phyloP scores from a whole-genome alignment of 176 grass and related monocot genomes.

The Triticum dicoccoides region DNA sequence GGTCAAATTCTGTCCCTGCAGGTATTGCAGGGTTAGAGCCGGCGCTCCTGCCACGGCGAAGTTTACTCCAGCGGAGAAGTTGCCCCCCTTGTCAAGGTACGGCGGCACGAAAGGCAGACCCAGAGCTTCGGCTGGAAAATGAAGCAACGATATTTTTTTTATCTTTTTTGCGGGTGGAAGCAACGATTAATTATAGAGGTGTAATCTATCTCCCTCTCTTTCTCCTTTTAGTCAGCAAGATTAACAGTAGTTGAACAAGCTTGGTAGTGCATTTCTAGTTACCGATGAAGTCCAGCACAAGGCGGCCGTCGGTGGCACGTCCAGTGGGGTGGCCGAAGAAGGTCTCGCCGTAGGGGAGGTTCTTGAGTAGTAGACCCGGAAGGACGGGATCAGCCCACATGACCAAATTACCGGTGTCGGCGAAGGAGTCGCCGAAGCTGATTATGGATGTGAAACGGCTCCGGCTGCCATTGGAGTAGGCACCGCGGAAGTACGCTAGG shows the following conservation, averaged over 20 bases:
- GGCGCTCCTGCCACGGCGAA: conserved; percentile 43
- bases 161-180: too few relatives aligned
- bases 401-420: conserved; percentile 49
- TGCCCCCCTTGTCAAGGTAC: not conserved
- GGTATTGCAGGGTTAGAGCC: conserved; percentile 38
- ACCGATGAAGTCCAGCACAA: conserved; percentile 54
- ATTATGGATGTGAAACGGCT: conserved; percentile 35
- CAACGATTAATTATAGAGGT: too few relatives aligned
- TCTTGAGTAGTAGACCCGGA: not conserved
- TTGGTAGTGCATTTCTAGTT: not conserved
- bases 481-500: not conserved
- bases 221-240: too few relatives aligned
- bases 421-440: conserved; percentile 45
- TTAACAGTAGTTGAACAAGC: not conserved
- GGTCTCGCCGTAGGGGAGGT: conserved; percentile 36
- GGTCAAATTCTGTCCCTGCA: conserved; percentile 25
- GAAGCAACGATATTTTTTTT: too few relatives aligned
- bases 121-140: conserved; percentile 29
- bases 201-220: too few relatives aligned
- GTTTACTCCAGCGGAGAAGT: conserved; percentile 49
- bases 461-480: not conserved
- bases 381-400: not conserved
- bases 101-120: conserved; percentile 51
- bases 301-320: conserved; percentile 40
- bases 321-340: conserved; percentile 51